Base-by-base conservation (phyloP, 2,329 filamentous ascomycete genomes). In the Microdochium bolleyi region DNA sequence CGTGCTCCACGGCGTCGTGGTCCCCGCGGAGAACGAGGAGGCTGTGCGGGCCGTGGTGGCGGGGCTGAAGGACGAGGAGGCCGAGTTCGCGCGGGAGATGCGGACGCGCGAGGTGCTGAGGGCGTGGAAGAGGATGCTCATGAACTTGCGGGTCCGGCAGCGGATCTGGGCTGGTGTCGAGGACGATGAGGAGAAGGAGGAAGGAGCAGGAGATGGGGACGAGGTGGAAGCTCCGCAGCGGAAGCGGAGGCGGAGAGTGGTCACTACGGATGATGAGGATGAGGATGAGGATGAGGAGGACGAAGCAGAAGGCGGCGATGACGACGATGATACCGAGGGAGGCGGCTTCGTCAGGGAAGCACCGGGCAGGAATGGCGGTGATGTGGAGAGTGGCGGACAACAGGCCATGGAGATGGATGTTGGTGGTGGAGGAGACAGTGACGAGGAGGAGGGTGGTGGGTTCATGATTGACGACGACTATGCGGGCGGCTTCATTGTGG, bases 121-220 rank as follows among this genome's bases (percentile, higher is more conserved):
- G 48, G 76, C 83, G 58, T 95, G 89, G 87, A 83, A 83, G 55
- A 84, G 85, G 62, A 87, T 96, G 55, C 67, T 95, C 55, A 84
- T 89, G 69, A 88, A 84, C 0, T 62, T 97, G 62, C 77, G 89
- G 38, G 89, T 96, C 44, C 77, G 84, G 27, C 83, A 92, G 65
- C 77, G 87, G 54, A 83, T 95, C 34, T 87, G 84, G 66, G 79
- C 74, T 0, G 77, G 78, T 1, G 78, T 79, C 3, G 73, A 74
- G 44, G 72, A 71, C 1, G 71, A 73, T 19, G 74, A 78, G 34
- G 73, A 76, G 53, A 67, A 64, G 24, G 67, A 68, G 41, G 68
- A 66, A 0, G 68, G 69, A 2, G 49, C 49, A n/a, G 58, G 3
- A 24, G 19, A 19, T 5, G 14, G 22, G 7, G 16, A 46, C 5